Conservation (phyloP, 2,329 filamentous ascomycete genomes). For the Colletotrichum sp. region DNA sequence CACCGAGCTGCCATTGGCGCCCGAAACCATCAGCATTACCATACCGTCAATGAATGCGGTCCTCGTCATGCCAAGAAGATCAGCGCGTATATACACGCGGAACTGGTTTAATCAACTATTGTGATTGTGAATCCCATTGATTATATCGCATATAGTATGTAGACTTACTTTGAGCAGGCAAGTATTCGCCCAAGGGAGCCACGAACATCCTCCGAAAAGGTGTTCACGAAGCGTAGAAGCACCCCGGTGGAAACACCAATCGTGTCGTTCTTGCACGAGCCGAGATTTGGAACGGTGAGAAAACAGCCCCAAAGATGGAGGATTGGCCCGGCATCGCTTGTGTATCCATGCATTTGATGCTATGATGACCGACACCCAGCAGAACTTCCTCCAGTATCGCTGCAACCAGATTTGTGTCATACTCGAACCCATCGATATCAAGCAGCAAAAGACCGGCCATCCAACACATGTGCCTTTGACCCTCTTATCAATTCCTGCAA, state of each 20-base stretch:
- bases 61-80: not conserved
- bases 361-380: not conserved
- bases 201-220: constrained; percentile 60
- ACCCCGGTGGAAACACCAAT: constrained; percentile 55
- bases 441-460: not conserved
- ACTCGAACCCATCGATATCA: fast-evolving
- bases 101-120: not conserved
- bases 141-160: constrained; percentile 58
- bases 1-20: constrained; percentile 50
- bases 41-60: constrained; percentile 60
- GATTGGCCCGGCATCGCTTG: constrained; percentile 13
- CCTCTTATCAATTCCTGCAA: not conserved
- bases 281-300: constrained; percentile 45
- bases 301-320: constrained; percentile 29
- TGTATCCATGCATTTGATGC: not conserved
- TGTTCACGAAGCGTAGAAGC: constrained; percentile 47
- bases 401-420: not conserved
- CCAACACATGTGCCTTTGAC: not conserved
- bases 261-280: constrained; percentile 50
- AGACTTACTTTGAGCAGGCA: constrained; percentile 53
- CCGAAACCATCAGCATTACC: constrained; percentile 48
- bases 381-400: not conserved
- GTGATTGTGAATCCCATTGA: constrained; percentile 43
- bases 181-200: not conserved
- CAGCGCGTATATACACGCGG: not conserved